These are phyloP conservation scores for Coemansia sp. DNA, from an alignment of 192 early-diverging fungal genomes.

Conservation along the genomic window DNA sequence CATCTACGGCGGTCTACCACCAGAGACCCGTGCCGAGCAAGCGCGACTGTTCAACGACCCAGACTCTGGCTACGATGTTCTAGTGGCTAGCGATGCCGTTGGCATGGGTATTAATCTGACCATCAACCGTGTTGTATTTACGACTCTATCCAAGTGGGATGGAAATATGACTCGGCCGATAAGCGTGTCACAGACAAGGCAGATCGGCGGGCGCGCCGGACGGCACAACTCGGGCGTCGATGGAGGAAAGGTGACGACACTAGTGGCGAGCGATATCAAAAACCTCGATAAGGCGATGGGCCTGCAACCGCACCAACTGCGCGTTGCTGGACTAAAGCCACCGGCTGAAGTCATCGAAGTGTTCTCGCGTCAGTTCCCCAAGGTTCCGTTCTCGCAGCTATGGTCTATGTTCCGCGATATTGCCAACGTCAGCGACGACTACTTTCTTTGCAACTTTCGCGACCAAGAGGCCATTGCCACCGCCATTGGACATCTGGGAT, in stretches of 20 bases:
- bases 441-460: conserved; percentile 78
- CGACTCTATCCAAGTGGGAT: conserved; percentile 78
- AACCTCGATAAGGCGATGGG: conserved; percentile 27
- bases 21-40: conserved; percentile 88
- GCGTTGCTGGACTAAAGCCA: conserved; percentile 75
- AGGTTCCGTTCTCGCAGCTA: conserved; percentile 63
- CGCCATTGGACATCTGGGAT: conserved; percentile 62
- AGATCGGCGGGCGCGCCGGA: conserved; percentile 94
- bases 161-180: conserved; percentile 62
- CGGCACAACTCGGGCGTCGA: conserved; percentile 75
- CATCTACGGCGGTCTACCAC: conserved; percentile 92
- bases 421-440: conserved; percentile 66
- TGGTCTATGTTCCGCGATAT: conserved; percentile 79
- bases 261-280: conserved; percentile 23
- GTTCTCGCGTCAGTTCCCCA: conserved; percentile 74
- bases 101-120: conserved; percentile 98
- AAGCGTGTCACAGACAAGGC: conserved; percentile 80
- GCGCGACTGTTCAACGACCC: conserved; percentile 91
- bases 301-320: conserved; percentile 36
- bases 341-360: conserved; percentile 74
- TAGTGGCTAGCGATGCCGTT: conserved; percentile 95
- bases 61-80: conserved; percentile 71
- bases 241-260: conserved; percentile 73
- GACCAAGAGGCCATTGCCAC: conserved; percentile 68
- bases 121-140: conserved; percentile 90